Percentiles rank a stretch among this genome's conserved stretches.
phyloP scores from a whole-genome alignment of 331 rosid genomes.

The Cydonia oblonga region DNA sequence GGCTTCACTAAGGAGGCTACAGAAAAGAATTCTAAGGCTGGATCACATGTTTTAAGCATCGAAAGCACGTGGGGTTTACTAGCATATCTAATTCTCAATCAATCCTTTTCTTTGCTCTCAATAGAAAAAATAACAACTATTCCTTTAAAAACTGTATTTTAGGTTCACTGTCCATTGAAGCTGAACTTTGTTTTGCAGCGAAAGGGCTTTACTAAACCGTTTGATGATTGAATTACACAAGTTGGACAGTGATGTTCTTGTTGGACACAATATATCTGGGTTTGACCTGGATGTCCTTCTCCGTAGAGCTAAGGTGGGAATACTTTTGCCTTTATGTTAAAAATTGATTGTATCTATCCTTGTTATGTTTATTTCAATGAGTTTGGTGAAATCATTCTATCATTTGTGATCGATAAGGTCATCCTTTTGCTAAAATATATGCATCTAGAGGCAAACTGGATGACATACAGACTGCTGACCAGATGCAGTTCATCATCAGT shows the following conservation, averaged over 20 bases:
- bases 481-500: background rate
- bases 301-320: slow-evolving; percentile 78
- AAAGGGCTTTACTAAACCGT: slow-evolving; percentile 76
- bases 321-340: background rate
- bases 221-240: slow-evolving; percentile 73
- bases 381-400: background rate
- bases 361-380: background rate
- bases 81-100: slow-evolving; percentile 1
- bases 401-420: background rate
- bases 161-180: slow-evolving; percentile 8
- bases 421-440: background rate
- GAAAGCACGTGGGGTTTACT: slow-evolving; percentile 62
- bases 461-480: background rate
- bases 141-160: background rate
- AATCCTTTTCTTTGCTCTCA: background rate
- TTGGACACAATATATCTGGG: slow-evolving; percentile 96
- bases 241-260: slow-evolving; percentile 82
- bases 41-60: slow-evolving; percentile 53
- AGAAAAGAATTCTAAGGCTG: slow-evolving; percentile 63
- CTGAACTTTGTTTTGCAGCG: slow-evolving; percentile 49
- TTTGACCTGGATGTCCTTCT: slow-evolving; percentile 90
- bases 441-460: background rate
- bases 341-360: background rate
- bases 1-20: slow-evolving; percentile 64
- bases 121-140: background rate